A percentile compares a stretch with the other conserved stretches of the same genome.
Evolutionary conservation across 331 rosid species (phyloP).

Genomic region (Dryas integrifolia): DNA sequence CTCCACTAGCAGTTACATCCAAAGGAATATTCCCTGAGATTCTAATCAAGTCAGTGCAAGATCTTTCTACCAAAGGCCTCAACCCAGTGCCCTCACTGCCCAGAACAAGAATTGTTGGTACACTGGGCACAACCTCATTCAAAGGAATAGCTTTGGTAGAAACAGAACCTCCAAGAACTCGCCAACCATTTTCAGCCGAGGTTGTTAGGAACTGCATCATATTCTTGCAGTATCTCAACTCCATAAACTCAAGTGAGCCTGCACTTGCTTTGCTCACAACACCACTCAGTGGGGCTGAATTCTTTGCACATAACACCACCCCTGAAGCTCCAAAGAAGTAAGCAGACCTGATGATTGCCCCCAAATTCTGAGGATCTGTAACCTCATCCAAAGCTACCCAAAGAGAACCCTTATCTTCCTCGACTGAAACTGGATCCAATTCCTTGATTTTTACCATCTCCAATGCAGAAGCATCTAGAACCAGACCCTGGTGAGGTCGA

Average conservation of each 20-base stretch:
- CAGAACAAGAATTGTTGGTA: constrained; percentile 80
- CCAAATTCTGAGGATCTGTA: constrained; percentile 90
- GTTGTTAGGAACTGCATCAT: constrained; percentile 96
- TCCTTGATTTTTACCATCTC: constrained; percentile 83
- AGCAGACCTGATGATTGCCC: constrained; percentile 88
- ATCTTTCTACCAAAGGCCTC: constrained; percentile 94
- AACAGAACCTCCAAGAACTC: constrained; percentile 90
- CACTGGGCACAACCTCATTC: constrained; percentile 63
- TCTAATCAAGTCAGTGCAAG: constrained; percentile 76
- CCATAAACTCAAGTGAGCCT: constrained; percentile 87
- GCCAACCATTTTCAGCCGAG: constrained; percentile 89
- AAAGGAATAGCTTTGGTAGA: constrained; percentile 62
- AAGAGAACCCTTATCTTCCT: constrained; percentile 64
- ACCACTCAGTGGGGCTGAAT: constrained; percentile 80
- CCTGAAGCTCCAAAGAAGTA: constrained; percentile 90
- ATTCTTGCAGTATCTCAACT: constrained; percentile 85
- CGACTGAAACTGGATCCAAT: constrained; percentile 61
- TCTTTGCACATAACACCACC: constrained; percentile 85
- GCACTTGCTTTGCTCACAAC: constrained; percentile 94
- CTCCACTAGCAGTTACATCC: constrained; percentile 36
- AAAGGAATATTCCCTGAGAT: constrained; percentile 58
- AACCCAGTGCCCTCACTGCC: constrained; percentile 96
- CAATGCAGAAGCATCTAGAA: constrained; percentile 81
- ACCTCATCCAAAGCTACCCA: constrained; percentile 98
- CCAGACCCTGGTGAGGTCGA: constrained; percentile 92